Evolutionary conservation across 805 yeast genomes (phyloP).

Genomic region (Metahyphopichia silvanorum): DNA sequence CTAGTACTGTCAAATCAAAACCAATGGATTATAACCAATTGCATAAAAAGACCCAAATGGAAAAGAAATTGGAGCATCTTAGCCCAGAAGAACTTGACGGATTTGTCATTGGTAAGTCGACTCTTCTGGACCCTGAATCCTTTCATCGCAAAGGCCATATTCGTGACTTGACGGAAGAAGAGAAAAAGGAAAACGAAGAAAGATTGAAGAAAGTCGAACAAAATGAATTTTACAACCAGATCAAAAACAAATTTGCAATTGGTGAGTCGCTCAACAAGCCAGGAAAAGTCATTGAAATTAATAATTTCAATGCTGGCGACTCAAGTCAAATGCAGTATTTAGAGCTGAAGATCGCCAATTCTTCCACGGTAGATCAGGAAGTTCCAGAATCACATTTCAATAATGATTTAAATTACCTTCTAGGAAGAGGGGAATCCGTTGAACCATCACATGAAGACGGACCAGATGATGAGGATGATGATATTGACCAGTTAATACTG

Average conservation of each 20-base stretch:
- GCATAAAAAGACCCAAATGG: conserved; percentile 12
- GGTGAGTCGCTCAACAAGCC: conserved; percentile 1
- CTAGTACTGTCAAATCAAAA: conserved; percentile 19
- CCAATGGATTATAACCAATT: conserved; percentile 26
- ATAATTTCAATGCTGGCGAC: conserved; percentile 26
- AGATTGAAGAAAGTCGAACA: conserved; percentile 23
- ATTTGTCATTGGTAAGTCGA: conserved; percentile 30
- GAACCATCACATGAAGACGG: background rate
- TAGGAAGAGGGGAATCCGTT: conserved; percentile 8
- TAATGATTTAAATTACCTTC: conserved; percentile 16
- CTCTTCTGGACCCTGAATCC: conserved; percentile 4
- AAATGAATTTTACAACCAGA: conserved; percentile 22
- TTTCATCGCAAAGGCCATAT: conserved; percentile 5
- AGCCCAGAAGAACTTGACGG: conserved; percentile 30
- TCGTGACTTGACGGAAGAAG: conserved; percentile 22
- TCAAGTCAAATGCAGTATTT: conserved; percentile 18
- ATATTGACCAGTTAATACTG: no score
- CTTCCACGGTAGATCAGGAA: background rate
- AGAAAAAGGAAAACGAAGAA: conserved; percentile 19
- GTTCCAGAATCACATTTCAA: conserved; percentile 5
- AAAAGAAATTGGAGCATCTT: conserved; percentile 19
- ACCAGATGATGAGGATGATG: background rate
- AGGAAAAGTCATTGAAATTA: conserved; percentile 29
- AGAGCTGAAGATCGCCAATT: conserved; percentile 12
- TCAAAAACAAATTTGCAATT: conserved; percentile 25